Base-by-base conservation (phyloP, 495 filamentous ascomycete species). In the Delitschia confertaspora region DNA sequence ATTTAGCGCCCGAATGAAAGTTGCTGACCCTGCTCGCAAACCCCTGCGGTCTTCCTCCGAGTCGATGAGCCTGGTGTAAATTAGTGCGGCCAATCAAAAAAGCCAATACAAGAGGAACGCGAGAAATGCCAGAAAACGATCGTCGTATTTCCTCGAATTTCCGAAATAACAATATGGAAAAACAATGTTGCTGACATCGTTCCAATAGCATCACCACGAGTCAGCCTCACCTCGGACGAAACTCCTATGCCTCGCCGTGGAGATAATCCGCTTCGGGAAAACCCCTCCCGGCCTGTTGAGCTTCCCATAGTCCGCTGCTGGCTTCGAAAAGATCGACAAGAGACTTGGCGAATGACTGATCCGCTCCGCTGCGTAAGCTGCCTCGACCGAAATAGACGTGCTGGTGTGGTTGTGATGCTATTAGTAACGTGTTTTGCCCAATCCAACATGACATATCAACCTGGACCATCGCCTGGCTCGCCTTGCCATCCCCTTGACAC, bases 131-230 rank as follows among this genome's bases (percentile, higher is more conserved):
- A 47, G 40, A 45, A 50, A 46, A 40, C 42, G 42, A 56, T 56
- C 47, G 47, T 48, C 53, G 53, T 48, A 47, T 56, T 51, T 19
- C 34, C 32, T 56, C n/a, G 53, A 42, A 38, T 41, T 51, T 56
- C 47, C 47, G 53, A 51, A 47, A 51, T 51, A 47, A 51, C 53
- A 51, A 47, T 44, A 49, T 46, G 42, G 43, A 56, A 56, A 56
- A 51, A 37, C 30, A 50, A 50, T 45, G 21, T 35, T 35, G 42
- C 34, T 51, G 38, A 39, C 33, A 48, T 39, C 33, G 33, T 56
- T 45, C 53, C 53, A 56, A 48, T 56, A 47, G 38, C 35, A 24
- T 11, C 42, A 38, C 38, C 4, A 36, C 51, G 24, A 42, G 31
- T 19, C 51, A 31, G 35, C 17, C 23, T 13, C n/a, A 40, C 30